Evolutionary conservation across 2,329 filamentous ascomycete species (phyloP).

Genomic region (Alternaria novae-zelandiae): DNA sequence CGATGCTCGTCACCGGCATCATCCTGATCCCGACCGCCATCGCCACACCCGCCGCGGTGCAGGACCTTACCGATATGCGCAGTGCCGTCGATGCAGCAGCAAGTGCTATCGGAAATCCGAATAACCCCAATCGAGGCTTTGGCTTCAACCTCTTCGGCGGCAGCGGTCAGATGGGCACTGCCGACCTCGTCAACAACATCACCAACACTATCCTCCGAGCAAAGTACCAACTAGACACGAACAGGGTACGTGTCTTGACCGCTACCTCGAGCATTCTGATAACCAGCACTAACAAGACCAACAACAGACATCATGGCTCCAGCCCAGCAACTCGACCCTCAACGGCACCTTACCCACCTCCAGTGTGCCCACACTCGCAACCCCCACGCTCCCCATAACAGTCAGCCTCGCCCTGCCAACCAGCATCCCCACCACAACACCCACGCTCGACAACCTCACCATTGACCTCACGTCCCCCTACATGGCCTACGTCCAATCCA

Average conservation of each 20-base stretch:
- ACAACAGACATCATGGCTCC: conserved; percentile 27
- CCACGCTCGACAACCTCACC: conserved; percentile 20
- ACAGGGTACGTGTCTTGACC: conserved; percentile 27
- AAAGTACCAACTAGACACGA: conserved; percentile 40
- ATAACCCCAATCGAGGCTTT: conserved; percentile 38
- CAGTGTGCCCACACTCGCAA: neutral
- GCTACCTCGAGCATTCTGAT: neutral
- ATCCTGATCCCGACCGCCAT: conserved; percentile 31
- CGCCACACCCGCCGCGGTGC: conserved; percentile 36
- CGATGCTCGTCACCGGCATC: conserved; percentile 38
- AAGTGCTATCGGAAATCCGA: conserved; percentile 33
- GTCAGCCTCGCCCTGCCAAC: conserved; percentile 19
- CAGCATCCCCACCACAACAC: conserved; percentile 15
- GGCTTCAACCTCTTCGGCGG: conserved; percentile 24
- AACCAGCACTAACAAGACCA: conserved; percentile 1
- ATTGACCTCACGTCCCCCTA: conserved; percentile 32
- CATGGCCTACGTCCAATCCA: conserved; percentile 38
- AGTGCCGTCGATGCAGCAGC: conserved; percentile 37
- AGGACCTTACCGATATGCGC: conserved; percentile 38
- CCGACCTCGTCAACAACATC: conserved; percentile 42
- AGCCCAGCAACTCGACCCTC: conserved; percentile 5
- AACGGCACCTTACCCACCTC: conserved; percentile 11
- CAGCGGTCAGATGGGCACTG: conserved; percentile 33
- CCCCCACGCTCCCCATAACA: conserved; percentile 25
- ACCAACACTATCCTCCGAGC: conserved; percentile 37